phyloP scores from a whole-genome alignment of 768 basidiomycete species.

The Mycena capillaripes region DNA sequence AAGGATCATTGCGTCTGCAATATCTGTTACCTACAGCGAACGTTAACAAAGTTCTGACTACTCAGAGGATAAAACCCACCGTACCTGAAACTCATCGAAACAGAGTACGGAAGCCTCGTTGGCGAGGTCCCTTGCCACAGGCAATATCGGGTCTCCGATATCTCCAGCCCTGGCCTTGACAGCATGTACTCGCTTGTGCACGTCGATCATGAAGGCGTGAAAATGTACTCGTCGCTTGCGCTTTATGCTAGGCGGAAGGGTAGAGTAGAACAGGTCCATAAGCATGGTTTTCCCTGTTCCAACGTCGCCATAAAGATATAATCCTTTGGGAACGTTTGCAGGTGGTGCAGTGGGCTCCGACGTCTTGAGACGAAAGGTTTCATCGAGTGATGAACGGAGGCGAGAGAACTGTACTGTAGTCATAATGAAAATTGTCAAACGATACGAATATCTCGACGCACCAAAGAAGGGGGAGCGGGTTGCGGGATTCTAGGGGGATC shows the following conservation, averaged over 20 bases:
- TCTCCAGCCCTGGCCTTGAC: conserved; percentile 81
- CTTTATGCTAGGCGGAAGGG: conserved; percentile 75
- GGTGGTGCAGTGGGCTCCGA: conserved; percentile 58
- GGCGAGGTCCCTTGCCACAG: conserved; percentile 90
- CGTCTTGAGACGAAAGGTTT: conserved; percentile 52
- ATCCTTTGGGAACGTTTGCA: conserved; percentile 79
- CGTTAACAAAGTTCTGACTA: conserved; percentile 14
- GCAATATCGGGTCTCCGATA: conserved; percentile 87
- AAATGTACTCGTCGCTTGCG: conserved; percentile 95
- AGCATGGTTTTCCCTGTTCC: conserved; percentile 99
- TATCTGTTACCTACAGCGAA: conserved; percentile 85
- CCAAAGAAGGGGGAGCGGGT: conserved; percentile 53
- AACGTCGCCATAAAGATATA: conserved; percentile 97
- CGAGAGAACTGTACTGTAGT: conserved; percentile 59
- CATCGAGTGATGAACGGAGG: conserved; percentile 39
- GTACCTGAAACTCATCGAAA: conserved; percentile 98
- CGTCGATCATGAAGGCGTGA: conserved; percentile 99
- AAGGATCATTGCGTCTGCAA: conserved; percentile 98
- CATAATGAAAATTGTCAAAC: conserved; percentile 29
- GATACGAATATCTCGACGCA: conserved; percentile 41
- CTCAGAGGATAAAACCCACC: conserved; percentile 35
- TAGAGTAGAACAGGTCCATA: conserved; percentile 96
- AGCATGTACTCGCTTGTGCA: conserved; percentile 92
- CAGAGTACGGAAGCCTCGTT: conserved; percentile 89
- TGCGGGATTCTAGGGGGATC: conserved; percentile 75